These are phyloP conservation scores for Leccinum olivaceoglutinosum DNA, from an alignment of 1,284 basidiomycete species.

Conservation along the genomic window DNA sequence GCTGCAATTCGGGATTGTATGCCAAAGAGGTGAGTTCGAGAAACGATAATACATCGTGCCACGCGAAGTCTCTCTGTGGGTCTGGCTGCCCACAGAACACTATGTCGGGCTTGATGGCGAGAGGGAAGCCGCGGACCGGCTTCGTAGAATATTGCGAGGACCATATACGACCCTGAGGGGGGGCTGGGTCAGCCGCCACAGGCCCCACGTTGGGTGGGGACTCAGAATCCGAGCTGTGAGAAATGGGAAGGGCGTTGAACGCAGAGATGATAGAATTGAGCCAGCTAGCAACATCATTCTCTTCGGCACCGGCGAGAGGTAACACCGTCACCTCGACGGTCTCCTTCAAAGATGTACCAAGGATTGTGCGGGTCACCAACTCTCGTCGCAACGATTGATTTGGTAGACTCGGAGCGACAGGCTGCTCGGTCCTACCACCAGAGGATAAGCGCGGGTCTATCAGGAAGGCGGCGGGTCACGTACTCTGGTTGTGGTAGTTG, in stretches of 20 bases:
- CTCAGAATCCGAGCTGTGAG: neutral
- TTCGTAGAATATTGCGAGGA: neutral
- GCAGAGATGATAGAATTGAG: neutral
- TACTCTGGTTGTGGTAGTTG: neutral
- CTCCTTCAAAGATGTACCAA: neutral
- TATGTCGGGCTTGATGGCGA: neutral
- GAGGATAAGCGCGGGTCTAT: neutral
- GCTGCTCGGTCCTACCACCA: neutral
- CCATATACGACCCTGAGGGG: neutral
- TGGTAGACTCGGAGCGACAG: neutral
- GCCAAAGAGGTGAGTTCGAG: neutral
- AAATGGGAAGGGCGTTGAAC: neutral
- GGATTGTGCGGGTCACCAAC: neutral
- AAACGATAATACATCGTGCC: neutral
- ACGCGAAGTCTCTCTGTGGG: neutral
- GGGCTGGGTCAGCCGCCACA: neutral
- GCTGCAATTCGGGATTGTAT: neutral
- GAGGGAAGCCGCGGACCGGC: neutral
- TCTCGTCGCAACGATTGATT: neutral
- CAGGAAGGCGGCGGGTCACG: neutral
- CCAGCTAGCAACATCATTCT: neutral
- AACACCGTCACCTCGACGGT: neutral
- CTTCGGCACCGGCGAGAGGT: neutral
- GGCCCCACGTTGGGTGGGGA: neutral
- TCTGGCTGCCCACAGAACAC: neutral